These are phyloP conservation scores for Turnera subulata DNA, from an alignment of 345 rosid species.

Conservation along the genomic window DNA sequence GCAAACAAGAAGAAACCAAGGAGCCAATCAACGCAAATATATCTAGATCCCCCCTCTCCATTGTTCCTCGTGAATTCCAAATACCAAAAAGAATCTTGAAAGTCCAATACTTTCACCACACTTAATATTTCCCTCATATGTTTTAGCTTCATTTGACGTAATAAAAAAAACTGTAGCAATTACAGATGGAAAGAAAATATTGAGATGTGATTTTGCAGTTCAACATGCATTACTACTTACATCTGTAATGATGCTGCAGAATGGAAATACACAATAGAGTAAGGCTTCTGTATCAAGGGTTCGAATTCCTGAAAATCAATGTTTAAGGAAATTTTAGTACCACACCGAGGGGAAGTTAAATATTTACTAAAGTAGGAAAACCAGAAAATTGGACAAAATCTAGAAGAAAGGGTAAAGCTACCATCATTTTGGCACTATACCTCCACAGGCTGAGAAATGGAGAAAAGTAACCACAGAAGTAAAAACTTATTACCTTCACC, in stretches of 20 bases:
- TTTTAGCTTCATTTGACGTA: no score
- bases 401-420: neutral
- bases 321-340: constrained; percentile 6
- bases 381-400: no score
- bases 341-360: neutral
- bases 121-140: no score
- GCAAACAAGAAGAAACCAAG: no score
- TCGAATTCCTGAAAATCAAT: constrained; percentile 80
- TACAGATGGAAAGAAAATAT: no score
- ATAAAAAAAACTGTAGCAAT: no score
- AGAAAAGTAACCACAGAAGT: neutral
- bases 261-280: constrained; percentile 80
- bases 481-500: constrained; percentile 48
- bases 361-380: neutral
- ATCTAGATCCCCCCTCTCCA: no score
- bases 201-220: no score
- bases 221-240: constrained; percentile 43
- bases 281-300: constrained; percentile 95
- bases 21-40: no score
- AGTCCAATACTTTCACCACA: no score
- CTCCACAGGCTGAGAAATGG: constrained; percentile 4
- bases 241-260: constrained; percentile 91
- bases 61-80: no score
- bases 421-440: neutral
- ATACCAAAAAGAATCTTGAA: no score